Percentiles rank a stretch among this genome's conserved stretches.
Conservation (phyloP, 495 filamentous ascomycete genomes). For the Penicillium pulvis region DNA sequence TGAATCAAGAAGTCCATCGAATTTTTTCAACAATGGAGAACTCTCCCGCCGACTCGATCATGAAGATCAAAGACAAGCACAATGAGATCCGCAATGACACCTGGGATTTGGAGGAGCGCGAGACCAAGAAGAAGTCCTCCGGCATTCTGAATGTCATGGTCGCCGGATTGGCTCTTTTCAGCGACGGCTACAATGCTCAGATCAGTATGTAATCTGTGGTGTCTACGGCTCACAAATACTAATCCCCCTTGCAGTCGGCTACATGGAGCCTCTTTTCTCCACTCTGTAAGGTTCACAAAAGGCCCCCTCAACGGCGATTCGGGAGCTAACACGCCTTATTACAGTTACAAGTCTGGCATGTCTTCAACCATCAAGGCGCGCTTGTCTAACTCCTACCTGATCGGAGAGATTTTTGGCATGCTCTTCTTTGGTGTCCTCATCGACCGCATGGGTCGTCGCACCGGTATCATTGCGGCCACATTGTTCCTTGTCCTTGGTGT, state of each 20-base stretch:
- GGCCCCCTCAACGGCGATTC: neutral
- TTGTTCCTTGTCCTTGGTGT: constrained; percentile 31
- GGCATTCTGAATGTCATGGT: constrained; percentile 38
- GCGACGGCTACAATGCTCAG: constrained; percentile 48
- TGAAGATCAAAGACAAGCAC: constrained; percentile 17
- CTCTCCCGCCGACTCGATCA: constrained; percentile 15
- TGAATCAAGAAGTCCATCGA: neutral
- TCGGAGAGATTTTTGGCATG: constrained; percentile 41
- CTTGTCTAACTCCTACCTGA: constrained; percentile 36
- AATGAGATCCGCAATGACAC: constrained; percentile 6
- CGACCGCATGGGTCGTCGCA: constrained; percentile 34
- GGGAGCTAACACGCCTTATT: neutral
- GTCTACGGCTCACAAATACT: neutral
- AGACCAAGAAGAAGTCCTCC: constrained; percentile 13
- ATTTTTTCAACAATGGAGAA: constrained; percentile 13
- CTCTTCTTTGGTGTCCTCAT: constrained; percentile 36
- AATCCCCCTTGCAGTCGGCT: constrained; percentile 30
- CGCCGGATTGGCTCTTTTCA: constrained; percentile 40
- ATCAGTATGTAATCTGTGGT: constrained; percentile 25
- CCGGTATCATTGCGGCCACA: constrained; percentile 30
- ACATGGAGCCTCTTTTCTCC: constrained; percentile 43
- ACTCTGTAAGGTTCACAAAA: constrained; percentile 29
- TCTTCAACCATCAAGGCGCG: constrained; percentile 37
- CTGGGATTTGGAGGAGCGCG: constrained; percentile 15
- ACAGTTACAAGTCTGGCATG: constrained; percentile 33